Percentiles rank a stretch among this genome's conserved stretches.
These are phyloP conservation scores for Capsella rubella DNA, from an alignment of 441 rosid species.

Conservation along the genomic window DNA sequence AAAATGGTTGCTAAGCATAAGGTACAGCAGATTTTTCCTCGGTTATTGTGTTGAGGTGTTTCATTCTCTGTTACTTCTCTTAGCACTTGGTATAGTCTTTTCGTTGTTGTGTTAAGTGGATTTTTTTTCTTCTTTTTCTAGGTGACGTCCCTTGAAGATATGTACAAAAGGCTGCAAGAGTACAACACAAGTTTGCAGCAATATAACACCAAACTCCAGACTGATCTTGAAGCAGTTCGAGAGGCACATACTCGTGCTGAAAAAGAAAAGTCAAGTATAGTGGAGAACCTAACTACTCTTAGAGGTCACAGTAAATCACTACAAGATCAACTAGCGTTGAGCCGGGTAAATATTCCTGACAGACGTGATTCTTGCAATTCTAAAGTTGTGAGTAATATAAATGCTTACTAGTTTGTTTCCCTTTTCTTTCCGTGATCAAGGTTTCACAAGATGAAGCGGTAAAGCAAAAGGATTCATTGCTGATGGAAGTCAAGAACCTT, in stretches of 20 bases:
- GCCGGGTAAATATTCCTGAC: slow-evolving; percentile 61
- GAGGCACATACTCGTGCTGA: slow-evolving; percentile 74
- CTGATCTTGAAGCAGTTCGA: slow-evolving; percentile 64
- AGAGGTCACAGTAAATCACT: slow-evolving; percentile 86
- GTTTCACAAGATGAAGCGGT: slow-evolving; percentile 80
- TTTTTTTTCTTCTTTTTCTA: slow-evolving; percentile 38
- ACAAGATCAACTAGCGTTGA: slow-evolving; percentile 80
- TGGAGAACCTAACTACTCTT: slow-evolving; percentile 83
- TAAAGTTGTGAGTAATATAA: not conserved
- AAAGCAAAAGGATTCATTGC: slow-evolving; percentile 69
- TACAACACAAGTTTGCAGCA: slow-evolving; percentile 89
- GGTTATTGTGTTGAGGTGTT: not conserved
- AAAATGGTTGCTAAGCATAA: slow-evolving; percentile 68
- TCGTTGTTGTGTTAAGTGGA: slow-evolving; percentile 16
- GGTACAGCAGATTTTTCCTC: slow-evolving; percentile 50
- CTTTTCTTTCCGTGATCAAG: slow-evolving; percentile 46
- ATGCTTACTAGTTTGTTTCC: slow-evolving; percentile 4
- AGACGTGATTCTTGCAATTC: not conserved
- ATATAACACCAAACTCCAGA: slow-evolving; percentile 77
- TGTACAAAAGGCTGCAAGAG: slow-evolving; percentile 83
- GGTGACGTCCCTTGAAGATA: slow-evolving; percentile 74
- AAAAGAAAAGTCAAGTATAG: slow-evolving; percentile 78
- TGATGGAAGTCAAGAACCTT: slow-evolving; percentile 71
- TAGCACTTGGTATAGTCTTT: slow-evolving; percentile 7
- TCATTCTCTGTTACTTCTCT: slow-evolving; percentile 16